These are phyloP conservation scores for Penicillium crystallinum DNA, from an alignment of 495 filamentous ascomycete genomes.

Conservation along the genomic window DNA sequence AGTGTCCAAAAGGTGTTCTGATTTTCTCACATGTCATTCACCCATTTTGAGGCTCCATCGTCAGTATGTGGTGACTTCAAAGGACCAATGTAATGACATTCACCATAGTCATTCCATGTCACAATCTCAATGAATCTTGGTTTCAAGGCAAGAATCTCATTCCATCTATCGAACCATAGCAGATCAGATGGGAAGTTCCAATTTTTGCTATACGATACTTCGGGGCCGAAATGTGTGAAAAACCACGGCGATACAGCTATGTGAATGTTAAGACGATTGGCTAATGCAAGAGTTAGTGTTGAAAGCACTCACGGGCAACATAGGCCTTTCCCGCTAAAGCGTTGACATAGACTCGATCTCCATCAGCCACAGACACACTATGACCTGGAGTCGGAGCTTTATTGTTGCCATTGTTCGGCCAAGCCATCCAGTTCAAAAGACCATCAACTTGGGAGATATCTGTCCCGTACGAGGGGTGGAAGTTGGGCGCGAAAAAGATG, in stretches of 20 bases:
- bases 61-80: slow-evolving; percentile 45
- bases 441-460: slow-evolving; percentile 41
- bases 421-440: slow-evolving; percentile 56
- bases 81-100: slow-evolving; percentile 49
- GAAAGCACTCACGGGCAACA: slow-evolving; percentile 39
- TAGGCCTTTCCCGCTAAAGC: slow-evolving; percentile 50
- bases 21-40: slow-evolving; percentile 43
- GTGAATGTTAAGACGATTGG: background rate
- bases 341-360: slow-evolving; percentile 44
- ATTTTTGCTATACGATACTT: slow-evolving; percentile 40
- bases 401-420: slow-evolving; percentile 52
- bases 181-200: slow-evolving; percentile 51
- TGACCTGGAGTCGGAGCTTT: slow-evolving; percentile 44
- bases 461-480: slow-evolving; percentile 37
- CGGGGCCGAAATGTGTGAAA: slow-evolving; percentile 35
- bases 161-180: slow-evolving; percentile 46
- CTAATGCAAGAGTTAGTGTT: too few species aligned
- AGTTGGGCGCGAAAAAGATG: slow-evolving; percentile 54
- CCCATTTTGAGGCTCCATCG: slow-evolving; percentile 55
- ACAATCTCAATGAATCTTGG: slow-evolving; percentile 55
- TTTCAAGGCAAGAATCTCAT: slow-evolving; percentile 42
- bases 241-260: slow-evolving; percentile 36
- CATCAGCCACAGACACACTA: slow-evolving; percentile 43
- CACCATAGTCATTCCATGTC: slow-evolving; percentile 63
- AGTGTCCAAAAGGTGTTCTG: background rate